Evolutionary conservation across 805 yeast species (phyloP).

Genomic region (Barnettozyma populi): DNA sequence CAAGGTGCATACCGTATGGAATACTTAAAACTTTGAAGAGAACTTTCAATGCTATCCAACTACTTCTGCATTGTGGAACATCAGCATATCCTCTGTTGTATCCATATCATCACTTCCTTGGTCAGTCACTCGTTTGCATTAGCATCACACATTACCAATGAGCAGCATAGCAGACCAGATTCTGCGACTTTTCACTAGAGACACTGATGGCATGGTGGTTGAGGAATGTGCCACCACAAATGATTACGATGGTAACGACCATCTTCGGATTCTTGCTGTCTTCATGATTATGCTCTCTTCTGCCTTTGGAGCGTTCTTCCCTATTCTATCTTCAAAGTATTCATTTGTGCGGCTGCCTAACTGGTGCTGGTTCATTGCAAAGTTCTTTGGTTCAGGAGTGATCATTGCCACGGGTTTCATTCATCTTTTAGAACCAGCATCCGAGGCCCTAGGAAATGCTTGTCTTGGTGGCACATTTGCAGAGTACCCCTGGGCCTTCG

Average conservation of each 20-base stretch:
- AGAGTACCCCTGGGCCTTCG: constrained; percentile 53
- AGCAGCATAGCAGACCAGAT: constrained; percentile 6
- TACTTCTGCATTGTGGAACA: not conserved
- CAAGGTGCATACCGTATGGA: not conserved
- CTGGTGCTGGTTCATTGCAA: constrained; percentile 61
- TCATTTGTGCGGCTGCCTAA: constrained; percentile 55
- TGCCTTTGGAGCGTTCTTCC: constrained; percentile 55
- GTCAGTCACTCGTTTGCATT: not conserved
- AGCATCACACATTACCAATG: constrained; percentile 2
- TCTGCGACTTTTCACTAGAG: constrained; percentile 15
- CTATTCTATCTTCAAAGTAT: constrained; percentile 53
- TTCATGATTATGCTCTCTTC: constrained; percentile 59
- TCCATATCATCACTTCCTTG: too few species aligned
- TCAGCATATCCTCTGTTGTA: not conserved
- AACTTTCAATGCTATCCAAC: not conserved
- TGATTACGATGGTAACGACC: constrained; percentile 38
- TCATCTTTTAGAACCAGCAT: constrained; percentile 67
- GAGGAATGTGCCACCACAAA: constrained; percentile 34
- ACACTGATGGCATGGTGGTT: constrained; percentile 18
- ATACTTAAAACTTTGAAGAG: not conserved
- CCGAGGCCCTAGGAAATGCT: constrained; percentile 45
- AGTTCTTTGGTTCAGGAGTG: constrained; percentile 80
- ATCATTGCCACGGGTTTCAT: constrained; percentile 78
- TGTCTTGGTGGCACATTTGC: constrained; percentile 61
- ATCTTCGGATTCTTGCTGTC: constrained; percentile 51